These are phyloP conservation scores for Neonothopanus nambi DNA, from an alignment of 1,284 basidiomycete species.

Conservation along the genomic window DNA sequence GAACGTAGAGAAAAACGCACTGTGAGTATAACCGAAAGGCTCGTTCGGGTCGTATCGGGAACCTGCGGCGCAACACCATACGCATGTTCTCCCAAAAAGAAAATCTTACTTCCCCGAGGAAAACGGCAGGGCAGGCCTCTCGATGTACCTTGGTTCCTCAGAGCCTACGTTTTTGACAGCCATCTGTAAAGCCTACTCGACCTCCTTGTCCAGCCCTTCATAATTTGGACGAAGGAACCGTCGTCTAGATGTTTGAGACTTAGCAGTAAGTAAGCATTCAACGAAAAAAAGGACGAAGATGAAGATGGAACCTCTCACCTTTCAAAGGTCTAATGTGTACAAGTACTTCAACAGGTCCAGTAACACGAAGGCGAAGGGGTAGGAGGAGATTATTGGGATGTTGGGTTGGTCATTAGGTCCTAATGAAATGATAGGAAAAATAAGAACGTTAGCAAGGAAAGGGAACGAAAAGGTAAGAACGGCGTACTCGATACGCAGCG, in stretches of 20 bases:
- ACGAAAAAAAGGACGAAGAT: conserved; percentile 3
- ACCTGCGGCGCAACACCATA: conserved; percentile 97
- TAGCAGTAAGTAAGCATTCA: conserved; percentile 26
- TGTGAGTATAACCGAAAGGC: conserved; percentile 78
- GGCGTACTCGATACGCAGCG: no score
- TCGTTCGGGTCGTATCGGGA: conserved; percentile 62
- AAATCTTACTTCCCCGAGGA: no score
- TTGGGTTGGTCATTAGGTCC: conserved; percentile 88
- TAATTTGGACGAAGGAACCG: no score
- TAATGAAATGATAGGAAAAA: conserved; percentile 32
- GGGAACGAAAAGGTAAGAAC: conserved; percentile 21
- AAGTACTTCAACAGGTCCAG: no score
- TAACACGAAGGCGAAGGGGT: conserved; percentile 89
- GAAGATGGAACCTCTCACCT: conserved; percentile 47
- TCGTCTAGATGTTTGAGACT: no score
- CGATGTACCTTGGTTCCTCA: conserved; percentile 89
- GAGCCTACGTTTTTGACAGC: conserved; percentile 75
- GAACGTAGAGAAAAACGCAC: no score
- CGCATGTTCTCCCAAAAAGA: conserved; percentile 83
- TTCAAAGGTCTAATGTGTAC: conserved; percentile 86
- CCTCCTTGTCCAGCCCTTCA: no score
- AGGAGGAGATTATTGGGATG: conserved; percentile 94
- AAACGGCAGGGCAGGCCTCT: conserved; percentile 78
- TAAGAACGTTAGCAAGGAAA: conserved; percentile 3
- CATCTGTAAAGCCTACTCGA: no score